These are phyloP conservation scores for Paracamarosporium sp. DNA, from an alignment of 2,329 filamentous ascomycete genomes.

Conservation along the genomic window DNA sequence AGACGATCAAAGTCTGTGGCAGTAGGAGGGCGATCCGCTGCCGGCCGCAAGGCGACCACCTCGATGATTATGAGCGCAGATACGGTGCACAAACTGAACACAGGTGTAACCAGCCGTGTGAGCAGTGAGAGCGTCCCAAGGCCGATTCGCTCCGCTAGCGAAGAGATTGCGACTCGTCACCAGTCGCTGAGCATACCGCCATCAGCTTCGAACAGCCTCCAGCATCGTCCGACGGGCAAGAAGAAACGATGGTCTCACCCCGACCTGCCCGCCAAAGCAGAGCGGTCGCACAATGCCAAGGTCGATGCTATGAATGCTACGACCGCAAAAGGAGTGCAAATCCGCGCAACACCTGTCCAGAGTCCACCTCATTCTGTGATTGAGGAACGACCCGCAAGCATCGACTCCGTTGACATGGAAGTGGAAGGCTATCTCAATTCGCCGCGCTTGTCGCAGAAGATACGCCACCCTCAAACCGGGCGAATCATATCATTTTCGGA, in stretches of 20 bases:
- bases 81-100: constrained; percentile 32
- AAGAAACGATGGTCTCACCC: constrained; percentile 50
- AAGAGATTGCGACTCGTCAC: constrained; percentile 36
- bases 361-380: constrained; percentile 55
- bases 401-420: constrained; percentile 87
- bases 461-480: constrained; percentile 83
- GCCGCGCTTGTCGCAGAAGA: constrained; percentile 84
- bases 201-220: constrained; percentile 33
- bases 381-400: constrained; percentile 77
- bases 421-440: constrained; percentile 86
- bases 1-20: constrained; percentile 36
- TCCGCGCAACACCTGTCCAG: constrained; percentile 24
- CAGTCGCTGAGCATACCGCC: constrained; percentile 33
- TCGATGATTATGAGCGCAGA: constrained; percentile 30
- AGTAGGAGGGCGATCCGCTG: constrained; percentile 40
- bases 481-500: constrained; percentile 94
- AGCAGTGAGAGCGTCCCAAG: constrained; percentile 22
- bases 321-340: constrained; percentile 17
- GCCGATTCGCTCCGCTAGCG: constrained; percentile 35
- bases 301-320: constrained; percentile 31
- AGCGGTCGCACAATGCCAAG: constrained; percentile 44
- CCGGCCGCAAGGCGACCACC: constrained; percentile 29
- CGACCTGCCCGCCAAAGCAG: constrained; percentile 47
- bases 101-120: constrained; percentile 30
- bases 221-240: constrained; percentile 39